Evolutionary conservation across 352 stramenopile genomes (phyloP), one percentile per base, ranked within the genome.

Genomic region (Phytophthora boehmeriae): DNA sequence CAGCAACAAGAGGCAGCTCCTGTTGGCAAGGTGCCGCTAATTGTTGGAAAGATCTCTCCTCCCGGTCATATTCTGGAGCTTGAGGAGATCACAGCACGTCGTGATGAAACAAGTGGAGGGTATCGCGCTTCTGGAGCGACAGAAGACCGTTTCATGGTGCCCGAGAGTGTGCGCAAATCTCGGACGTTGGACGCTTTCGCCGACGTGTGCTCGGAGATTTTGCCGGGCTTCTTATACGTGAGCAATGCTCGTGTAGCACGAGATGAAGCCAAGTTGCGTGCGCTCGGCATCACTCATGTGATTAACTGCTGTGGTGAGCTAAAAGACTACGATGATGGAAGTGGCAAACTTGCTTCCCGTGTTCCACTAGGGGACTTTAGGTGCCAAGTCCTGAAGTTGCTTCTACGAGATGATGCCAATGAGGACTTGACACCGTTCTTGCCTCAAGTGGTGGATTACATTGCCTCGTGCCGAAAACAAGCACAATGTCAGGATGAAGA

Each of bases 341-440:
- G 51, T 46, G 53, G 59, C n/a, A 10, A 36, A 14, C 14, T 30
- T 52, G 16, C 3, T 35, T 20, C 16, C 32, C 13, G 17, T 17
- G 14, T 41, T 42, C 13, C 16, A 34, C 19, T 30, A 20, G 36
- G 23, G 35, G 62, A 56, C 16, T 41, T 23, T 16, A 25, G 68
- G 8, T 25, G 60, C 44, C 13, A 66, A 10, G 44, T 54, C 8
- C 27, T 89, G 28, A 59, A 63, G n/a, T 48, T 93, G 27, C 54
- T 72, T 10, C 20, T 93, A 8, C 60, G 75, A 23, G 83, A 93
- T 50, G 76, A 86, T 32, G 66, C 78, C 0, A 75, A 70, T n/a
- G 83, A 93, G 64, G 78, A 91, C 27, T 62, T 93, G 23, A 63
- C 63, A 13, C 82, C 80, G 22, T 93, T 93, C 27, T 39, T 91